Conservation (phyloP, 2,329 filamentous ascomycete genomes). For the Biscogniauxia marginata region DNA sequence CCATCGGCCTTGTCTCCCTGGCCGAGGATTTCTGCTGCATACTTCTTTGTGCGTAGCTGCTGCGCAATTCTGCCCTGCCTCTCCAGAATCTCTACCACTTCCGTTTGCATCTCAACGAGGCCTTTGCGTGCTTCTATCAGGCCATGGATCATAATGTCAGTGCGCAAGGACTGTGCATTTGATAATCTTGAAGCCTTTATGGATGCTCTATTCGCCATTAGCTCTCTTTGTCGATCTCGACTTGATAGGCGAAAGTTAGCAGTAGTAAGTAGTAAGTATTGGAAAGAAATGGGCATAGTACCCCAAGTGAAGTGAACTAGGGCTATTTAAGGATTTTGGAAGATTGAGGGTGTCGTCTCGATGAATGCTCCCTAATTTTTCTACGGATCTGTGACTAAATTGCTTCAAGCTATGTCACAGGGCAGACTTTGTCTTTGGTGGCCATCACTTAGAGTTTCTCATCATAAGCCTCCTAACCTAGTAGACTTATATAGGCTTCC, state of each 20-base stretch:
- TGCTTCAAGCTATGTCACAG: too few relatives aligned
- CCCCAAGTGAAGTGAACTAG: too few relatives aligned
- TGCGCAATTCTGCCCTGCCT: background rate
- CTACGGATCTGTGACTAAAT: too few relatives aligned
- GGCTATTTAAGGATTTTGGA: too few relatives aligned
- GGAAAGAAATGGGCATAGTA: too few relatives aligned
- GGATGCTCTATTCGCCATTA: background rate
- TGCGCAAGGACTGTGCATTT: background rate
- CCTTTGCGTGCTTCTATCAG: background rate
- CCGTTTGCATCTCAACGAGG: background rate
- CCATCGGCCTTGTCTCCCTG: background rate
- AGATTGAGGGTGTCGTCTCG: too few relatives aligned
- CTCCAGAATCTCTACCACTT: background rate
- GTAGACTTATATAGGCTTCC: too few relatives aligned
- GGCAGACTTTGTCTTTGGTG: too few relatives aligned
- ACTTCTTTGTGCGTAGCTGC: background rate
- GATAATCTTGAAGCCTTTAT: background rate
- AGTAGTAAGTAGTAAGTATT: too few relatives aligned
- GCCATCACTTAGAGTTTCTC: too few relatives aligned
- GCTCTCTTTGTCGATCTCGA: background rate
- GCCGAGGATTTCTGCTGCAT: background rate
- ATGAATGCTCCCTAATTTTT: too few relatives aligned
- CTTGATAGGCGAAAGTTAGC: background rate
- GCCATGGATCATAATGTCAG: background rate
- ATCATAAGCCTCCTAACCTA: too few relatives aligned